These are phyloP conservation scores for Candida easanensis DNA, from an alignment of 805 yeast species.

Conservation along the genomic window DNA sequence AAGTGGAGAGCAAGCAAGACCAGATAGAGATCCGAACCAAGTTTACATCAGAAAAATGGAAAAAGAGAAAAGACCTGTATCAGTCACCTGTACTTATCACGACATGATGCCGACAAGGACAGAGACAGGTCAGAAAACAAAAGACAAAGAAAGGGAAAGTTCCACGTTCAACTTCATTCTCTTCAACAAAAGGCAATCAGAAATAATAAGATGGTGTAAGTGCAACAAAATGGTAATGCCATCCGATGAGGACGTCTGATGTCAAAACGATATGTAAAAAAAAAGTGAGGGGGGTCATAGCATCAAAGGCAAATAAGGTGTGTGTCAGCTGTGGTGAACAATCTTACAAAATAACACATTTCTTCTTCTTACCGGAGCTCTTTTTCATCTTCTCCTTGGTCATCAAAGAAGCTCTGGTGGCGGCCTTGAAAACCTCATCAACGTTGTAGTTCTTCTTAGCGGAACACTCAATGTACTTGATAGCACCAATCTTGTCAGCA, in stretches of 20 bases:
- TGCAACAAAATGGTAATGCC: background rate
- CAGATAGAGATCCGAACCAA: no score
- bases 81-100: no score
- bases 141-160: background rate
- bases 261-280: background rate
- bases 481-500: constrained; percentile 87
- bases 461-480: constrained; percentile 86
- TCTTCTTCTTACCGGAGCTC: constrained; percentile 45
- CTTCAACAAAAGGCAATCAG: background rate
- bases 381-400: constrained; percentile 40
- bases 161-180: no score
- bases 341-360: constrained; percentile 63
- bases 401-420: constrained; percentile 85
- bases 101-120: no score
- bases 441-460: constrained; percentile 91
- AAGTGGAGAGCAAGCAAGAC: no score
- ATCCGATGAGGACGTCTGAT: background rate
- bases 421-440: constrained; percentile 88
- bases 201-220: background rate
- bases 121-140: background rate
- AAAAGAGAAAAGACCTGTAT: no score
- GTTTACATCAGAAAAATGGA: no score
- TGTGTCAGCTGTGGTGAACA: background rate
- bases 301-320: background rate
- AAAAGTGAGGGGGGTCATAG: background rate